A percentile compares a stretch with the other conserved stretches of the same genome.
Evolutionary conservation across 371 early-diverging fungal genomes (phyloP).

Genomic region (Homolaphlyctis polyrhiza): DNA sequence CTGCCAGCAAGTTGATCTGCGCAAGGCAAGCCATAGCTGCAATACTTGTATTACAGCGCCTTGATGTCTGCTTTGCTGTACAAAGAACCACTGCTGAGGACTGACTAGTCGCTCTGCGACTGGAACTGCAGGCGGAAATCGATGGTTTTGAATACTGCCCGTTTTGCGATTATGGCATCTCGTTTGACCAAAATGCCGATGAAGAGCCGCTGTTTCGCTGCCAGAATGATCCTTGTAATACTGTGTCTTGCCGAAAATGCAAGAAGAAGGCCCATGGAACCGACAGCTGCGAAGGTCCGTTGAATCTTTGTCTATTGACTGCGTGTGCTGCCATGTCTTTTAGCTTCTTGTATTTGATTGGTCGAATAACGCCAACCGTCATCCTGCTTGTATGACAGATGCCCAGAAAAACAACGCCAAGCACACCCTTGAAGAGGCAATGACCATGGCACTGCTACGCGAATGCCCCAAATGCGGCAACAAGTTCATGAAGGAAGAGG

Average conservation of each 20-base stretch:
- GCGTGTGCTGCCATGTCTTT: not conserved
- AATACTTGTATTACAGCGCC: not conserved
- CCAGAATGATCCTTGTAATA: slow-evolving; percentile 26
- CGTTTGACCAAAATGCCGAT: slow-evolving; percentile 25
- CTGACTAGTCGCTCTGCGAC: not conserved
- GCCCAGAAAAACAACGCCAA: slow-evolving; percentile 32
- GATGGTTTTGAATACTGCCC: slow-evolving; percentile 42
- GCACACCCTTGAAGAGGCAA: slow-evolving; percentile 47
- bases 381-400: slow-evolving; percentile 15
- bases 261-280: slow-evolving; percentile 39
- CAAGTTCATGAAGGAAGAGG: slow-evolving; percentile 25
- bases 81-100: not conserved
- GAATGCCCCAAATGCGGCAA: slow-evolving; percentile 43
- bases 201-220: slow-evolving; percentile 44
- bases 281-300: slow-evolving; percentile 36
- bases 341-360: too few relatives aligned
- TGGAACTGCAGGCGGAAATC: slow-evolving; percentile 27
- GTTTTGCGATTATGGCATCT: slow-evolving; percentile 43
- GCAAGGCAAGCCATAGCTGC: slow-evolving; percentile 12
- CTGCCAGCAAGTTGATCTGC: slow-evolving; percentile 38
- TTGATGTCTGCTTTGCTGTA: not conserved
- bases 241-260: slow-evolving; percentile 42
- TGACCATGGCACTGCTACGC: slow-evolving; percentile 49
- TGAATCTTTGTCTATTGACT: not conserved
- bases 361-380: not conserved